Percentiles rank a stretch among this genome's conserved stretches.
These are phyloP conservation scores for Clitopilus passeckerianus DNA, from an alignment of 768 basidiomycete species.

Conservation along the genomic window DNA sequence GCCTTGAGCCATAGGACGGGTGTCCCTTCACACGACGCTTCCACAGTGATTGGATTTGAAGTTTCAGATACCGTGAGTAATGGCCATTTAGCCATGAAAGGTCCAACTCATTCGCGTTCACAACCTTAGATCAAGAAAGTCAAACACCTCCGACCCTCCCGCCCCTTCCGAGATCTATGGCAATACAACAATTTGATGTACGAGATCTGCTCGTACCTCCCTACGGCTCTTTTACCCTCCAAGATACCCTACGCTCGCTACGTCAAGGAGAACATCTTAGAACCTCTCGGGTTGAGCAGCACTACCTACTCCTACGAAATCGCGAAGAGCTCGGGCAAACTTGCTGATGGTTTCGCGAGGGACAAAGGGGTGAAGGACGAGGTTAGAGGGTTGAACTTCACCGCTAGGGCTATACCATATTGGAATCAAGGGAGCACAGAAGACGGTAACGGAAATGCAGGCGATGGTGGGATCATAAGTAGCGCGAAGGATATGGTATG, in stretches of 20 bases:
- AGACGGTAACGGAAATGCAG: conserved; percentile 5
- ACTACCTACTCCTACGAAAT: conserved; percentile 23
- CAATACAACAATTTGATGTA: conserved; percentile 28
- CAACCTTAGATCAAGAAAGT: conserved; percentile 13
- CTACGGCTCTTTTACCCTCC: conserved; percentile 18
- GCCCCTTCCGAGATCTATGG: conserved; percentile 20
- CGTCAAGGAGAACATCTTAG: conserved; percentile 24
- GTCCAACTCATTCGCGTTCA: background rate
- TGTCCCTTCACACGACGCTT: conserved; percentile 14
- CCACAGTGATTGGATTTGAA: background rate
- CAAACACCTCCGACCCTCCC: conserved; percentile 21
- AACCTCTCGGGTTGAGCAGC: conserved; percentile 19
- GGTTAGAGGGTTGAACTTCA: background rate
- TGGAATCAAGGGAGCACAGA: conserved; percentile 3
- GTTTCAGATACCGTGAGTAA: background rate
- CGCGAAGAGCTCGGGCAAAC: conserved; percentile 17
- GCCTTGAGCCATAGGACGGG: conserved; percentile 23
- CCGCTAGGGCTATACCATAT: background rate
- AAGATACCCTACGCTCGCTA: conserved; percentile 21
- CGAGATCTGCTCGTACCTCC: conserved; percentile 20
- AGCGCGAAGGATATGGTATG: conserved; percentile 16
- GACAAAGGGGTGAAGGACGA: background rate
- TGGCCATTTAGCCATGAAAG: background rate
- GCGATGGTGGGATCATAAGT: conserved; percentile 18
- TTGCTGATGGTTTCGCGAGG: conserved; percentile 18